Conservation (phyloP, 78 protist species). For the Polysphondylium violaceum region DNA sequence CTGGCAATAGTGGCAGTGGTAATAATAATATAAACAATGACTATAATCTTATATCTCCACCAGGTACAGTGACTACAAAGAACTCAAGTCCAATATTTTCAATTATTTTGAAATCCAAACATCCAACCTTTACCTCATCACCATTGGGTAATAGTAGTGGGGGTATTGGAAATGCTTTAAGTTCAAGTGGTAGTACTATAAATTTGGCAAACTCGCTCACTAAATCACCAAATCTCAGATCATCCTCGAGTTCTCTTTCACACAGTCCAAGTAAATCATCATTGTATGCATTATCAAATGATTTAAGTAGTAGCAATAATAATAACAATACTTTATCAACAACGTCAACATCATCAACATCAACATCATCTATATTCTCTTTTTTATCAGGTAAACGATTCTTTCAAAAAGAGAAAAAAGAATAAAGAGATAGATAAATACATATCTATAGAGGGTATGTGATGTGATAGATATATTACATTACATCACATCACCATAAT, state of each 20-base stretch:
- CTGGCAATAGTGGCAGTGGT: not conserved
- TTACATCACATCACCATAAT: too few relatives aligned
- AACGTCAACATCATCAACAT: too few relatives aligned
- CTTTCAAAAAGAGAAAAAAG: too few relatives aligned
- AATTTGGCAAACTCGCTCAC: not conserved
- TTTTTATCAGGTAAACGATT: too few relatives aligned
- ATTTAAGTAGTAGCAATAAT: too few relatives aligned
- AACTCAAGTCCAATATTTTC: not conserved
- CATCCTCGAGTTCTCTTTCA: slow-evolving; percentile 1
- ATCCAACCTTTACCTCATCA: not conserved
- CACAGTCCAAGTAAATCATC: not conserved
- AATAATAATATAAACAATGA: not conserved
- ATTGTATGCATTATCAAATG: too few relatives aligned
- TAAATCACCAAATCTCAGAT: not conserved
- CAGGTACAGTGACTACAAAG: not conserved
- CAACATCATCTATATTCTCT: too few relatives aligned
- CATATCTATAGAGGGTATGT: too few relatives aligned
- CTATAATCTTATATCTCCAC: too few relatives aligned
- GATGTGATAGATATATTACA: too few relatives aligned
- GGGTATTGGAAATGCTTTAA: not conserved
- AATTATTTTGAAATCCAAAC: not conserved
- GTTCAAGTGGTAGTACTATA: not conserved
- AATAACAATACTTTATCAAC: too few relatives aligned
- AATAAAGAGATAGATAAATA: too few relatives aligned
- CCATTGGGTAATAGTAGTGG: not conserved